Conservation (phyloP, 495 filamentous ascomycete genomes). For the Penicillium steckii region DNA sequence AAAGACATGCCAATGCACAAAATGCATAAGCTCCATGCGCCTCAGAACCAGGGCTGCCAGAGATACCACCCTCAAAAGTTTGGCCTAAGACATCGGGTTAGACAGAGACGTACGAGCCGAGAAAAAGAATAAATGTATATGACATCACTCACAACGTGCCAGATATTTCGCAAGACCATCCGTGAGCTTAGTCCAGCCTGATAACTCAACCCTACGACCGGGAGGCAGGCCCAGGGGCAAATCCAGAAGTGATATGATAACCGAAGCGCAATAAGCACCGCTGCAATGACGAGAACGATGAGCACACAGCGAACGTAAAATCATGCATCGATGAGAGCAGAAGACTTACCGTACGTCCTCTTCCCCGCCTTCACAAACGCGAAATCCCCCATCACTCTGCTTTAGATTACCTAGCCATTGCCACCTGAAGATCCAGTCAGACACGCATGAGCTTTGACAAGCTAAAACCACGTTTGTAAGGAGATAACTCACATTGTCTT, state of each 20-base stretch:
- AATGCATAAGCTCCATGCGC: slow-evolving; percentile 97
- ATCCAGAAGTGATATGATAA: slow-evolving; percentile 77
- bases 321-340: slow-evolving; percentile 6
- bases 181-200: slow-evolving; percentile 53
- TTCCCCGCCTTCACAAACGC: slow-evolving; percentile 77
- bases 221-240: slow-evolving; percentile 74
- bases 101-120: no score
- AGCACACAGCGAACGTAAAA: slow-evolving; percentile 10
- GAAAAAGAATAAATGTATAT: no score
- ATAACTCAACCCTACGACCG: slow-evolving; percentile 50
- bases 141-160: slow-evolving; percentile 75
- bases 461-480: not conserved
- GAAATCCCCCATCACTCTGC: slow-evolving; percentile 79
- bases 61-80: slow-evolving; percentile 92
- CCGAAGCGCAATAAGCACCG: slow-evolving; percentile 86
- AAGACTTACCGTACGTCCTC: slow-evolving; percentile 77
- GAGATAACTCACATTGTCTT: slow-evolving; percentile 62
- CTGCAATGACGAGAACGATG: slow-evolving; percentile 37
- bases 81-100: slow-evolving; percentile 58
- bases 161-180: slow-evolving; percentile 77
- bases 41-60: slow-evolving; percentile 74
- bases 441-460: slow-evolving; percentile 13
- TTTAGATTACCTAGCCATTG: slow-evolving; percentile 83
- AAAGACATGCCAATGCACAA: slow-evolving; percentile 84
- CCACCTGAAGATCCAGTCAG: slow-evolving; percentile 54